Evolutionary conservation across 2,329 filamentous ascomycete species (phyloP).

Genomic region (Bipolaris cookei): DNA sequence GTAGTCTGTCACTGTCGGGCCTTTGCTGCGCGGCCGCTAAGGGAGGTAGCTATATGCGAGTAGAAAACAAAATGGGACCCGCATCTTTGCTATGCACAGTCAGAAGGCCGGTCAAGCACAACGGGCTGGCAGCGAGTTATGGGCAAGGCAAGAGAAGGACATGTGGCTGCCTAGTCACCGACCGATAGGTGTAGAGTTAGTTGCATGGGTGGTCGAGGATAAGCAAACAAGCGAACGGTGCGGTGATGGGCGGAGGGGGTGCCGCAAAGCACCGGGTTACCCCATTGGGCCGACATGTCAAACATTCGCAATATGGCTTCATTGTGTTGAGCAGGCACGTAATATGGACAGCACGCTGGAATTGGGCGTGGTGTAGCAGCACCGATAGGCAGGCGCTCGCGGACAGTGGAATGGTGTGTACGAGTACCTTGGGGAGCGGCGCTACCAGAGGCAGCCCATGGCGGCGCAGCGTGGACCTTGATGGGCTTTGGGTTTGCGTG

Average conservation of each 20-base stretch:
- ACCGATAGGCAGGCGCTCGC: slow-evolving; percentile 30
- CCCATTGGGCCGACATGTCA: slow-evolving; percentile 20
- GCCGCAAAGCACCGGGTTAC: slow-evolving; percentile 17
- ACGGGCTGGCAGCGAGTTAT: slow-evolving; percentile 25
- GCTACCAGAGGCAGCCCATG: slow-evolving; percentile 22
- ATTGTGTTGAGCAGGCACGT: slow-evolving; percentile 26
- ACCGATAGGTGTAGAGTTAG: slow-evolving; percentile 29
- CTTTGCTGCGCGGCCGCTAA: slow-evolving; percentile 17
- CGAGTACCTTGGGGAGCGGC: background rate
- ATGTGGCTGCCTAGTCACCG: slow-evolving; percentile 20
- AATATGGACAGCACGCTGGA: slow-evolving; percentile 10
- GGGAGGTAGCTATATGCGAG: slow-evolving; percentile 19
- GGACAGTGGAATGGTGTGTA: slow-evolving; percentile 16
- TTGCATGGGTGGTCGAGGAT: background rate
- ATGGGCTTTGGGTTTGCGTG: slow-evolving; percentile 8
- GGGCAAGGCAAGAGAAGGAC: slow-evolving; percentile 15
- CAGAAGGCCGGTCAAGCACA: slow-evolving; percentile 13
- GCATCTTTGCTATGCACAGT: slow-evolving; percentile 20
- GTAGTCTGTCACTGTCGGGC: slow-evolving; percentile 32
- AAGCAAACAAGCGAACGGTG: background rate
- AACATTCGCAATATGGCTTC: slow-evolving; percentile 29
- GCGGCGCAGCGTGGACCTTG: slow-evolving; percentile 35
- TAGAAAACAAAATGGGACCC: slow-evolving; percentile 31
- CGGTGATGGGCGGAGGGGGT: slow-evolving; percentile 17
- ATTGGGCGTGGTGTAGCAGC: slow-evolving; percentile 22